Conservation (phyloP, 106 monocot genomes). For the Dendrobium huoshanense region DNA sequence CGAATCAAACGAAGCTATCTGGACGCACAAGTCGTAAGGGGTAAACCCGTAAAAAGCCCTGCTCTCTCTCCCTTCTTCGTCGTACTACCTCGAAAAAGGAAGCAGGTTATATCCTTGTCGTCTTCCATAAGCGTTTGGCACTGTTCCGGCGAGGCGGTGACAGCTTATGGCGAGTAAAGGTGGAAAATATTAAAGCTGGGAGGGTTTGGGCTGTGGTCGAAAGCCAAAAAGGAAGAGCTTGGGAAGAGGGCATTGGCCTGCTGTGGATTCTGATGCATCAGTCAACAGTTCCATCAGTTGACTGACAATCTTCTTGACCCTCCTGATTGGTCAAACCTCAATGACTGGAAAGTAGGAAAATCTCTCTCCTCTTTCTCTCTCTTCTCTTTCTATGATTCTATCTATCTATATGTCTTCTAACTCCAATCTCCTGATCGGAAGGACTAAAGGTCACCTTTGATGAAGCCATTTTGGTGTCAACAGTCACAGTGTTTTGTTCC, state of each 20-base stretch:
- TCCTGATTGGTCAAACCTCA: not conserved
- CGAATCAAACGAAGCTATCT: too few species aligned
- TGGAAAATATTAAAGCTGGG: not conserved
- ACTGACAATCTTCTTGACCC: slow-evolving; percentile 7
- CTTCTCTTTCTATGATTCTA: not conserved
- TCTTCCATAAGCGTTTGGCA: not conserved
- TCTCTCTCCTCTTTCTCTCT: not conserved
- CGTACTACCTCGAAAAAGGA: slow-evolving; percentile 11
- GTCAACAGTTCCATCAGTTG: slow-evolving; percentile 18
- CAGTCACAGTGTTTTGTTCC: not conserved
- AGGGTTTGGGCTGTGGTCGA: not conserved
- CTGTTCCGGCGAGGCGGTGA: slow-evolving; percentile 3
- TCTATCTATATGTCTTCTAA: too few species aligned
- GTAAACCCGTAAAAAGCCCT: not conserved
- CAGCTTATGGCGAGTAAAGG: not conserved
- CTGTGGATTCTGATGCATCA: slow-evolving; percentile 14
- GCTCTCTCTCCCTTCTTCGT: not conserved
- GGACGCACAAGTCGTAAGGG: not conserved
- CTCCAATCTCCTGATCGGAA: not conserved
- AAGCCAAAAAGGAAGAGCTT: slow-evolving; percentile 4
- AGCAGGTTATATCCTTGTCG: slow-evolving; percentile 1
- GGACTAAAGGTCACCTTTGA: not conserved
- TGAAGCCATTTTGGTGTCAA: slow-evolving; percentile 4
- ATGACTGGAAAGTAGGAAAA: not conserved
- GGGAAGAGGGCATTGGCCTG: slow-evolving; percentile 2